Evolutionary conservation across 2,329 filamentous ascomycete species (phyloP).

Genomic region (Penicillium griseofulvum): DNA sequence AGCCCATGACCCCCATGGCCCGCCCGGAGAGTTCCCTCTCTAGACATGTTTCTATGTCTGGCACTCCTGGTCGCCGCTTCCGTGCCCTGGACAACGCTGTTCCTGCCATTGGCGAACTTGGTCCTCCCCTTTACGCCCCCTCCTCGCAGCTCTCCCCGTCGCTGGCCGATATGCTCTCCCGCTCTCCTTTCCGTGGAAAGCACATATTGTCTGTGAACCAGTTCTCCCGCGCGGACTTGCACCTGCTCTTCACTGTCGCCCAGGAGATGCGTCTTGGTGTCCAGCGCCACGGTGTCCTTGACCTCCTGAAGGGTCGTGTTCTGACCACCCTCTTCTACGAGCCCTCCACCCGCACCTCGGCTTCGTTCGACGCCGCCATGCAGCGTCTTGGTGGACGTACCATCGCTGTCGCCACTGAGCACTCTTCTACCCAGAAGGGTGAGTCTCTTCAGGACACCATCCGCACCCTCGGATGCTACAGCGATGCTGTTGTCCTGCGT

Average conservation of each 20-base stretch:
- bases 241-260: conserved; percentile 91
- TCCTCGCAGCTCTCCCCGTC: conserved; percentile 57
- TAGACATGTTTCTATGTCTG: conserved; percentile 37
- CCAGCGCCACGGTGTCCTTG: conserved; percentile 84
- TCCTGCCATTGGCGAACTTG: conserved; percentile 35
- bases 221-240: conserved; percentile 82
- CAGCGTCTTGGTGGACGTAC: conserved; percentile 91
- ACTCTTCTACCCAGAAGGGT: conserved; percentile 90
- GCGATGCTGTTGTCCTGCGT: conserved; percentile 91
- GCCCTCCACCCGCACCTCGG: conserved; percentile 90
- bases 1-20: conserved; percentile 46
- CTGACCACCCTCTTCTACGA: conserved; percentile 96
- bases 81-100: conserved; percentile 30
- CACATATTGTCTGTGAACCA: conserved; percentile 91
- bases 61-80: conserved; percentile 36
- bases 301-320: conserved; percentile 80
- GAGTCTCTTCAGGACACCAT: conserved; percentile 92
- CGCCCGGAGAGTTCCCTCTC: conserved; percentile 39
- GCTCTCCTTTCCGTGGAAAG: conserved; percentile 82
- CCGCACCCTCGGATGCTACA: conserved; percentile 89
- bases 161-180: conserved; percentile 69
- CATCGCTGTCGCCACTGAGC: conserved; percentile 74
- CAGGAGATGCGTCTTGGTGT: conserved; percentile 97
- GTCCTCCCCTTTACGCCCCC: conserved; percentile 40
- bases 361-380: conserved; percentile 97